Base-by-base conservation (phyloP, 495 filamentous ascomycete genomes). In the Cladorrhinum samala region DNA sequence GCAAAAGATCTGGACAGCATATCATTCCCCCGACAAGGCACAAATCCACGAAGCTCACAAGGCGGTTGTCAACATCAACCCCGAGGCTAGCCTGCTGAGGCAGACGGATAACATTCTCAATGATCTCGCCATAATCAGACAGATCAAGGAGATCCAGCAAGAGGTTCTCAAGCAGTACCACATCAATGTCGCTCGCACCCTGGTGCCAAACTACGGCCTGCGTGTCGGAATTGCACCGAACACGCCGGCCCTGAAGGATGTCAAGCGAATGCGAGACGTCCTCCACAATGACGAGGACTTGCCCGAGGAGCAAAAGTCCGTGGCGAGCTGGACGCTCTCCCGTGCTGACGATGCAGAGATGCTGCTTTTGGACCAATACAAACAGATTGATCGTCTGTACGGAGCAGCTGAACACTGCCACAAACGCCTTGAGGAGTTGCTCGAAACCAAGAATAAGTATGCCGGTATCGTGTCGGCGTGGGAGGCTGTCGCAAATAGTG, bases 161-260 rank as follows among this genome's bases (percentile, higher is more conserved):
- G 47, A 51, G 24, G 54, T 56, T 8, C 54, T 56, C n/a, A 49
- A 56, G 36, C 33, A 56, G 33, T 56, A 51, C 21, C 54, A 56
- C 43, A 14, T 56, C 33, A 50, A 52, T 33, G 23, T 51, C 1
- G 54, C 54, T 36, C 54, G 54, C 9, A 13, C 20, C 1, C 42
- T 56, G 2, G 42, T 56, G 1, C 54, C 54, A 21, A 50, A 43
- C 16, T 56, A 51, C 47, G 42, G 33, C 20, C 23, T 54, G 1
- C 27, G 43, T n/a, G 48, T 27, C 14, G 47, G 41, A 25, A 11
- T 40, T 20, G 39, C 27, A 2, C 33, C 42, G 14, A 41, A 42
- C 30, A 51, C 54, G 2, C 54, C 54, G 1, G 48, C 24, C 17
- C 48, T 56, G 30, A 42, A 37, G 17, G 54, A 56, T 9, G 54